Conservation (phyloP, 176 grass and related monocot species). For the Ensete ventricosum region DNA sequence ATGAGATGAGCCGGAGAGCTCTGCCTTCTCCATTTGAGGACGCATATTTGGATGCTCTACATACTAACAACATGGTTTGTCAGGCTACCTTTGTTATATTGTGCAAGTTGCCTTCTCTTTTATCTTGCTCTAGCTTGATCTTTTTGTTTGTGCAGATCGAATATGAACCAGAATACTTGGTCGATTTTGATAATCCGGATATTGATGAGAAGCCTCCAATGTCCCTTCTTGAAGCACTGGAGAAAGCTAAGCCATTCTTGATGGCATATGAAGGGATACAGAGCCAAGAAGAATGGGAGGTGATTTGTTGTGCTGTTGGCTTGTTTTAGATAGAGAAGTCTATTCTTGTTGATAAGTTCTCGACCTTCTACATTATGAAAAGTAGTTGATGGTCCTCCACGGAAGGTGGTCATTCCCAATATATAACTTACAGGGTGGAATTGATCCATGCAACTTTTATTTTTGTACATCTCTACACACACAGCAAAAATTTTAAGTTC, state of each 20-base stretch:
- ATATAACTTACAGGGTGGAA: too few relatives aligned
- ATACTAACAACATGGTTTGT: conserved; percentile 60
- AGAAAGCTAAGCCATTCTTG: conserved; percentile 86
- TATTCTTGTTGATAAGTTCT: neutral
- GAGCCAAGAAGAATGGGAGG: conserved; percentile 94
- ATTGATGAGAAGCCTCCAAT: conserved; percentile 88
- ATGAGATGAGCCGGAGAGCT: neutral
- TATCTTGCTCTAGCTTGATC: conserved; percentile 9
- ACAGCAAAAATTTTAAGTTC: too few relatives aligned
- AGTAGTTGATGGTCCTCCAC: neutral
- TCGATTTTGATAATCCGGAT: conserved; percentile 66
- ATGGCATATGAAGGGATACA: conserved; percentile 71
- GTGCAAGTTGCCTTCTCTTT: neutral
- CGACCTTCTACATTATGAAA: neutral
- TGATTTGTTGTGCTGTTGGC: conserved; percentile 9
- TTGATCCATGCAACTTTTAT: too few relatives aligned
- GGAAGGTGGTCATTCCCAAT: too few relatives aligned
- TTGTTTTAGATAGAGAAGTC: conserved; percentile 23
- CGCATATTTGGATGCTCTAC: conserved; percentile 28
- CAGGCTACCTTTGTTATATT: neutral
- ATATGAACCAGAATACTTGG: conserved; percentile 69
- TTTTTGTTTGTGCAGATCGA: conserved; percentile 57
- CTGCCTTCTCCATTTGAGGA: conserved; percentile 32
- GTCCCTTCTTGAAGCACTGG: conserved; percentile 54
- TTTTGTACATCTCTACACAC: too few relatives aligned